These are phyloP conservation scores for Sphagnum magellanicum DNA, from an alignment of 228 moss, liverwort and hornwort genomes.

Conservation along the genomic window DNA sequence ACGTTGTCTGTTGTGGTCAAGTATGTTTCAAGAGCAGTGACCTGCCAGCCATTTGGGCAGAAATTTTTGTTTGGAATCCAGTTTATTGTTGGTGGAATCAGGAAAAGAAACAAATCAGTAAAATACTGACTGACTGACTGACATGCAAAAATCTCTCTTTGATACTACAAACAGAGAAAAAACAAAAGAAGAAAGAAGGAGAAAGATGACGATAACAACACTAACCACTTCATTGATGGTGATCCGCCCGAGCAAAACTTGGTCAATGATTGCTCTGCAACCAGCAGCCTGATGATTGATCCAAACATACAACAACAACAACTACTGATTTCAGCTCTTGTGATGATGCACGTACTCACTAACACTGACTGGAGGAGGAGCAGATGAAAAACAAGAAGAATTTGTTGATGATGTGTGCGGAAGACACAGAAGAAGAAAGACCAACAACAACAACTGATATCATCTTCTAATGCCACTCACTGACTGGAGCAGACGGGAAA, in stretches of 20 bases:
- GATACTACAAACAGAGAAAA: background rate
- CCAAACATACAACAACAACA: no score
- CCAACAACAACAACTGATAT: no score
- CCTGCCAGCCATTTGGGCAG: slow-evolving; percentile 20
- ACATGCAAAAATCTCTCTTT: background rate
- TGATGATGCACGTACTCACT: no score
- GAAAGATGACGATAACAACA: background rate
- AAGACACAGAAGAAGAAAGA: no score
- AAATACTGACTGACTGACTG: background rate
- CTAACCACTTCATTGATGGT: slow-evolving; percentile 60
- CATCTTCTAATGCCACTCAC: no score
- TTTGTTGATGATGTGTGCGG: no score
- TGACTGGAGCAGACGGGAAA: no score
- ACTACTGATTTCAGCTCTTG: no score
- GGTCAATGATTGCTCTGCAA: slow-evolving; percentile 35
- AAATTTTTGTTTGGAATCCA: background rate
- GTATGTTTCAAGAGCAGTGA: slow-evolving; percentile 49
- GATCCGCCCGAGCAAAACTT: slow-evolving; percentile 29
- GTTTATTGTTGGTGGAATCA: background rate
- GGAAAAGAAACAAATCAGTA: background rate
- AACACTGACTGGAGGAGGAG: no score
- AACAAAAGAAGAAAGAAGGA: background rate
- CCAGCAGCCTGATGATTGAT: slow-evolving; percentile 35
- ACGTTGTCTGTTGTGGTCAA: slow-evolving; percentile 67
- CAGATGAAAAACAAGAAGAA: no score